Evolutionary conservation across 1,284 basidiomycete genomes (phyloP).

Genomic region (Boletus holoroseus): DNA sequence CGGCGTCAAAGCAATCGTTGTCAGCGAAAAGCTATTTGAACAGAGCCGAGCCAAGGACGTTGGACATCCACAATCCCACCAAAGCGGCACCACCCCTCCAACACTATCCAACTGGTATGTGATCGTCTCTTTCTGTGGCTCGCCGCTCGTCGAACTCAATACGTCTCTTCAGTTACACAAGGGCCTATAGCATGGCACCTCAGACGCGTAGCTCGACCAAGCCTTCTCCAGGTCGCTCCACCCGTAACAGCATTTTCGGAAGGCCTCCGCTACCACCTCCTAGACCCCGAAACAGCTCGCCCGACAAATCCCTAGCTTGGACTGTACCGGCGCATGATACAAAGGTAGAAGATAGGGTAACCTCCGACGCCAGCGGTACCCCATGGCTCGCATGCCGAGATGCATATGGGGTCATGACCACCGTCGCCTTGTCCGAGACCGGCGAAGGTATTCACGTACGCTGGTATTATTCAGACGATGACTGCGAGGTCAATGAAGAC

Average conservation of each 20-base stretch:
- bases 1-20: constrained; percentile 17
- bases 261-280: constrained; percentile 7
- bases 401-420: constrained; percentile 6
- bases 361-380: not conserved
- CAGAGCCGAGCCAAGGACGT: not conserved
- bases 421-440: constrained; percentile 21
- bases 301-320: not conserved
- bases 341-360: not conserved
- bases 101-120: constrained; percentile 1
- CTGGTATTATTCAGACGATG: constrained; percentile 17
- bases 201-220: constrained; percentile 20
- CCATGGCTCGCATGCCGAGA: constrained; percentile 25
- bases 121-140: not conserved
- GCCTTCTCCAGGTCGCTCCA: constrained; percentile 17
- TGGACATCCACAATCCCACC: not conserved
- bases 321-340: not conserved
- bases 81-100: not conserved
- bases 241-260: constrained; percentile 25
- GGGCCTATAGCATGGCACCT: constrained; percentile 20
- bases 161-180: not conserved
- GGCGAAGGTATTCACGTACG: constrained; percentile 21
- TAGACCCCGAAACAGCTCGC: constrained; percentile 10
- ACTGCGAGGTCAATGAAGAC: constrained; percentile 5
- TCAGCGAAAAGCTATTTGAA: constrained; percentile 20
- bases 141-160: not conserved